A percentile compares a stretch with the other conserved stretches of the same genome.
Conservation (phyloP, 768 basidiomycete species). For the Coprinellus aureogranulatus region DNA sequence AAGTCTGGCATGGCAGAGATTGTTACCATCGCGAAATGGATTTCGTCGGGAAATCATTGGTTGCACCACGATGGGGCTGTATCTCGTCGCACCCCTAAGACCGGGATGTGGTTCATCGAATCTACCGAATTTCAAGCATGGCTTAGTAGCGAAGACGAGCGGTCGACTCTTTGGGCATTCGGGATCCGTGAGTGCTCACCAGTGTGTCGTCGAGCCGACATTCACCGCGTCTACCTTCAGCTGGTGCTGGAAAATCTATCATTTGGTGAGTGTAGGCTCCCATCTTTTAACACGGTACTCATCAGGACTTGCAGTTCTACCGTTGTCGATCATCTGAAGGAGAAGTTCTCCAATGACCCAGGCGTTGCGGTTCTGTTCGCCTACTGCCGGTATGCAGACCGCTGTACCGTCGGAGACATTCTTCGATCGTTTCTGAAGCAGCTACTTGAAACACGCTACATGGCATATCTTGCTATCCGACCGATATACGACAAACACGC, state of each 20-base stretch:
- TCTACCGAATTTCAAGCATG: neutral
- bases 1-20: neutral
- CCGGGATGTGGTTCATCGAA: neutral
- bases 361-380: neutral
- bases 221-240: neutral
- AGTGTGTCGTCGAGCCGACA: too few species aligned
- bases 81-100: neutral
- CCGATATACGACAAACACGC: neutral
- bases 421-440: neutral
- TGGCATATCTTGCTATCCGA: neutral
- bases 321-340: neutral
- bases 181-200: neutral
- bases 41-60: neutral
- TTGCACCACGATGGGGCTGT: neutral
- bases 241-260: slow-evolving; percentile 1
- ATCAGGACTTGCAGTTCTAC: neutral
- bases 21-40: neutral
- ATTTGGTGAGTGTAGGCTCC: neutral
- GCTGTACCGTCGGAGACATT: neutral
- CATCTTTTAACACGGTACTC: too few species aligned
- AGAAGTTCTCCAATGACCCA: neutral
- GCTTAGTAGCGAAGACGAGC: neutral
- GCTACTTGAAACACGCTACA: neutral
- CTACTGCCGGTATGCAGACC: neutral
- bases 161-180: neutral